These are phyloP conservation scores for Plectranthus barbatus DNA, from an alignment of 257 asterid genomes.

Conservation along the genomic window DNA sequence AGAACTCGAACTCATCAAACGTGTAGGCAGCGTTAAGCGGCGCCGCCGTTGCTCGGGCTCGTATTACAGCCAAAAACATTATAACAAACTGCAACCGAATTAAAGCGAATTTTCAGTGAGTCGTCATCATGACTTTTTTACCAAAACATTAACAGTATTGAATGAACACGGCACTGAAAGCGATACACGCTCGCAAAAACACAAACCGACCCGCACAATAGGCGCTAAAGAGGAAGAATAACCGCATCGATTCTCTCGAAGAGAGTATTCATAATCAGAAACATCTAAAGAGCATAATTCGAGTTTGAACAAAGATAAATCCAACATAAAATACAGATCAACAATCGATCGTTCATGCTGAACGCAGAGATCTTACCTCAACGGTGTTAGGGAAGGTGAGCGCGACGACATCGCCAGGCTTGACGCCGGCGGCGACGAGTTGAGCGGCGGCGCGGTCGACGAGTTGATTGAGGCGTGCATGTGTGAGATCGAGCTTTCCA, in stretches of 20 bases:
- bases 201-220: neutral
- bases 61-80: slow-evolving; percentile 72
- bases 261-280: neutral
- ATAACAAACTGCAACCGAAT: slow-evolving; percentile 60
- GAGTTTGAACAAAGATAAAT: neutral
- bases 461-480: slow-evolving; percentile 48
- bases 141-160: neutral
- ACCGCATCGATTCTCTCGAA: neutral
- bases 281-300: neutral
- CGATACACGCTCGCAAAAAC: neutral
- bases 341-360: neutral
- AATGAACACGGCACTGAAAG: neutral
- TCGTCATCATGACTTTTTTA: neutral
- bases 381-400: slow-evolving; percentile 88
- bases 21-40: slow-evolving; percentile 92
- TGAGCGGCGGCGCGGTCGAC: slow-evolving; percentile 61
- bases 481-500: slow-evolving; percentile 62
- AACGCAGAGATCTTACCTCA: slow-evolving; percentile 40
- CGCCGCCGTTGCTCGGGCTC: slow-evolving; percentile 87
- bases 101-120: neutral
- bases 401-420: slow-evolving; percentile 78
- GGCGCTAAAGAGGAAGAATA: slow-evolving; percentile 15
- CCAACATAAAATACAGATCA: neutral
- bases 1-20: slow-evolving; percentile 76
- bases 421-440: slow-evolving; percentile 74